These are phyloP conservation scores for Cutaneotrichosporon sp. DNA, from an alignment of 1,284 basidiomycete species.

Conservation along the genomic window DNA sequence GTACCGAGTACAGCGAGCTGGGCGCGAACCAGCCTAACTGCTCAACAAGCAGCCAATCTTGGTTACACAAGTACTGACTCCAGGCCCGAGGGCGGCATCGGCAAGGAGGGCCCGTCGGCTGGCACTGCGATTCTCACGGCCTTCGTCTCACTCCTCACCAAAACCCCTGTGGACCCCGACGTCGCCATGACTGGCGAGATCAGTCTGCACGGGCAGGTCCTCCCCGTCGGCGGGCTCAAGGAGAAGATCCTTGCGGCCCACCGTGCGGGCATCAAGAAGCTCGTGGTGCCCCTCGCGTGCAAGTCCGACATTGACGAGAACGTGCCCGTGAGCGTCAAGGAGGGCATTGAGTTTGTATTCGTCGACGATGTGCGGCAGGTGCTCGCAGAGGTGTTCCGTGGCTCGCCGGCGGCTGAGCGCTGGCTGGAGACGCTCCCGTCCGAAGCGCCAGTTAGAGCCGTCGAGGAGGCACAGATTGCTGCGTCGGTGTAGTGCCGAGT, in stretches of 20 bases:
- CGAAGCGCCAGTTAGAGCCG: conserved; percentile 31
- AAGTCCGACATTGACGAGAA: conserved; percentile 92
- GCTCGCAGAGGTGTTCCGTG: conserved; percentile 76
- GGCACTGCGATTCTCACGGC: conserved; percentile 90
- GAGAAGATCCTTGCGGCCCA: conserved; percentile 95
- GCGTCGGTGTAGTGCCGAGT: neutral
- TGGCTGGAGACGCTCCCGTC: conserved; percentile 63
- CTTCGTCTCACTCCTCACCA: conserved; percentile 85
- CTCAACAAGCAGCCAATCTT: neutral
- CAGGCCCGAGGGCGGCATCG: conserved; percentile 85
- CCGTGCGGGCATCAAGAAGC: conserved; percentile 82
- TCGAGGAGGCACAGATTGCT: neutral
- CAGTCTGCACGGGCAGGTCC: conserved; percentile 83
- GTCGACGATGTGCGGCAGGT: conserved; percentile 89
- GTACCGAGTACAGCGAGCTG: neutral
- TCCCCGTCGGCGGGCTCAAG: conserved; percentile 89
- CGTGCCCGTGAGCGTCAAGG: conserved; percentile 89
- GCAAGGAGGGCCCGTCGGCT: conserved; percentile 96
- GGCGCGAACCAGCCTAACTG: no score
- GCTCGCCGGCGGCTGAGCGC: conserved; percentile 61
- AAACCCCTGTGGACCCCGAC: conserved; percentile 75
- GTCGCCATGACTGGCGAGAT: conserved; percentile 97
- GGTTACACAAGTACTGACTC: conserved; percentile 3
- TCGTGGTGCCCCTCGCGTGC: conserved; percentile 82
- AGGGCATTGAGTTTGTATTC: conserved; percentile 83